Evolutionary conservation across 2,329 filamentous ascomycete genomes (phyloP).

Genomic region (Emergomyces orientalis): DNA sequence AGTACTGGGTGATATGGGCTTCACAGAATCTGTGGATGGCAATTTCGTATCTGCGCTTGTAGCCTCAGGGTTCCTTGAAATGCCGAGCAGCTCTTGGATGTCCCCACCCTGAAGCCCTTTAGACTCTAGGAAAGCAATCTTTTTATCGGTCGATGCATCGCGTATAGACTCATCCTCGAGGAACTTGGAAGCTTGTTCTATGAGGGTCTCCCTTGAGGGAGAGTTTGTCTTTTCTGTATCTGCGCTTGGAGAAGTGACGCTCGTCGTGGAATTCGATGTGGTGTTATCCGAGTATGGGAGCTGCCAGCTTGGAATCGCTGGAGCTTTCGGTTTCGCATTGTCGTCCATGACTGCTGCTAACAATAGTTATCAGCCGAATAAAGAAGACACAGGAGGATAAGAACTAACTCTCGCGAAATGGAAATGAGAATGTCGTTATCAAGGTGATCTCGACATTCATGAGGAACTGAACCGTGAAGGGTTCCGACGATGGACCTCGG

Average conservation of each 20-base stretch:
- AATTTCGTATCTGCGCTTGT: constrained; percentile 14
- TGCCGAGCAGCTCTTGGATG: constrained; percentile 56
- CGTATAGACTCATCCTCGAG: constrained; percentile 65
- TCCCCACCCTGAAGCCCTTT: constrained; percentile 63
- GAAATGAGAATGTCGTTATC: neutral
- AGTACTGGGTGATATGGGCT: neutral
- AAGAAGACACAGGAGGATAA: neutral
- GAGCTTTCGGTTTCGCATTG: constrained; percentile 21
- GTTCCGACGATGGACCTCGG: constrained; percentile 1
- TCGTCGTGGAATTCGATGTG: constrained; percentile 30
- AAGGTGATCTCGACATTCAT: too few relatives aligned
- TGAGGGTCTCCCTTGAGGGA: constrained; percentile 21
- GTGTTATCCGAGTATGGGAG: constrained; percentile 13
- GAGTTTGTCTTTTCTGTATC: constrained; percentile 17
- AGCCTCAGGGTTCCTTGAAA: constrained; percentile 27
- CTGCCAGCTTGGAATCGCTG: constrained; percentile 36
- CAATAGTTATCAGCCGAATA: neutral
- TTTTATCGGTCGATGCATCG: constrained; percentile 59
- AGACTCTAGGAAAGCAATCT: constrained; percentile 63
- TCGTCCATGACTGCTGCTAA: constrained; percentile 24
- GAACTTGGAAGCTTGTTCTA: constrained; percentile 66
- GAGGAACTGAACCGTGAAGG: neutral
- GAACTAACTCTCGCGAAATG: neutral
- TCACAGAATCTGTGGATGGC: constrained; percentile 2
- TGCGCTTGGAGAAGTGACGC: constrained; percentile 11